These are phyloP conservation scores for Wallacemonas sp. DNA, from an alignment of 208 protist genomes.

Conservation along the genomic window DNA sequence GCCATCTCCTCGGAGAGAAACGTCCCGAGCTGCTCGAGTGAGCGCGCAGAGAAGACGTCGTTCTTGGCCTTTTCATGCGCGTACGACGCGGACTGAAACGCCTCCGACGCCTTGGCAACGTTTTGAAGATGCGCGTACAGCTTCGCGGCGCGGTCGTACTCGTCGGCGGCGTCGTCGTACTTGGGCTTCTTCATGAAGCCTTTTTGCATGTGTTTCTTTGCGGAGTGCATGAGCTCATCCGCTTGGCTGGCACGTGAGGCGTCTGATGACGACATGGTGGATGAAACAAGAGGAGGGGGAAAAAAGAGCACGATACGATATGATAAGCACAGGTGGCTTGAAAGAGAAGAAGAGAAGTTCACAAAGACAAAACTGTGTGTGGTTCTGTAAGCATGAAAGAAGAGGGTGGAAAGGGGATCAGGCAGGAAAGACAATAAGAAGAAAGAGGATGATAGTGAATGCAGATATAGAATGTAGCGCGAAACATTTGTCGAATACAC, in stretches of 20 bases:
- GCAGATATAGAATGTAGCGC: too few relatives aligned
- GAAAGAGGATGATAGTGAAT: not conserved
- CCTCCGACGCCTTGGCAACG: conserved; percentile 37
- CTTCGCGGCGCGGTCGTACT: conserved; percentile 72
- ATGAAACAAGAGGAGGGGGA: not conserved
- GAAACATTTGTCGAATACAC: too few relatives aligned
- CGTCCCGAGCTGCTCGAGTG: conserved; percentile 46
- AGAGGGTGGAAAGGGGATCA: not conserved
- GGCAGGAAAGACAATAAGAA: not conserved
- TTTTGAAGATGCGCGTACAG: conserved; percentile 57
- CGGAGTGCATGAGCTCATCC: conserved; percentile 51
- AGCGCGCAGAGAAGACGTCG: conserved; percentile 43
- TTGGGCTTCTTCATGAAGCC: conserved; percentile 53
- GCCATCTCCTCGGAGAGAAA: conserved; percentile 25
- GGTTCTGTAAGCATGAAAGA: not conserved
- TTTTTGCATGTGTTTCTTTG: conserved; percentile 56
- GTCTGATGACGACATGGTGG: conserved; percentile 9
- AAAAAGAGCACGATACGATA: not conserved
- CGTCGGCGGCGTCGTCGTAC: conserved; percentile 58
- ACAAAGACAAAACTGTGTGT: too few relatives aligned
- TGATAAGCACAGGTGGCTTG: not conserved
- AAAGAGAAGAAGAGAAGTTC: not conserved
- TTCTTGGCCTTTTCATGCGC: conserved; percentile 55
- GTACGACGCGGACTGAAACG: conserved; percentile 41
- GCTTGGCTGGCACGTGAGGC: conserved; percentile 36